Base-by-base conservation (phyloP, 2,329 filamentous ascomycete species). In the Aspergillus sclerotialis region DNA sequence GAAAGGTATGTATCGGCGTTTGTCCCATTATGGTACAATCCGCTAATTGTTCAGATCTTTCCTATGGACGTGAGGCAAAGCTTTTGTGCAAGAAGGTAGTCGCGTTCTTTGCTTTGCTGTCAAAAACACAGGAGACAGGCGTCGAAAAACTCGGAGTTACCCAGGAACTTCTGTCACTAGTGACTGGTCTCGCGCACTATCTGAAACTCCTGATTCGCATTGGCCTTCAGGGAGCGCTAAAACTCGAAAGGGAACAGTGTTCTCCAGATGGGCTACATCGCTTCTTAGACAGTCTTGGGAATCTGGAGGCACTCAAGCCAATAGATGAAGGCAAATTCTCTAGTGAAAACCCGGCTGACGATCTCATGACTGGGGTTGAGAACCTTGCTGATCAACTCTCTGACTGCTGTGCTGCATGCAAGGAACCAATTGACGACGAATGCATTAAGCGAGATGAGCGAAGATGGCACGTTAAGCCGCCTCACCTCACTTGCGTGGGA, bases 41-140 rank as follows among this genome's bases (percentile, higher is more conserved):
- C 42, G 37, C 45, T 47, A 35, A 50, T 14, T 7, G n/a, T 43
- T 19, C 56, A 84, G 88, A 84, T 43, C 73, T 98, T 41, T 86
- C 88, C 7, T 98, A 96, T 57, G 84, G 84, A 12, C 80, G 92
- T 52, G 92, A 98, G 67, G 85, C 92, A n/a, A 98, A 98, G 64
- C 73, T 98, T 32, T 76, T 98, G n/a, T 98, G 92, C 71, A 98
- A 98, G 65, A 98, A 98, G 64, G 94, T 98, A 35, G 92, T 98
- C 5, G 86, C 90, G 16, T 98, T 98, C 69, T 98, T 98, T 60
- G 88, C 88, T 9, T 70, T 98, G 12, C 72, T 98, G 7, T 94
- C 90, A 5, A 94, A 94, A 60, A 92, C 89, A 1, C 90, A 96
- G 56, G 89, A 95, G 53, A 86, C 81, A 7, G 85, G 83, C n/a